Conservation (phyloP, 805 yeast genomes). For the Limtongia smithiae region DNA sequence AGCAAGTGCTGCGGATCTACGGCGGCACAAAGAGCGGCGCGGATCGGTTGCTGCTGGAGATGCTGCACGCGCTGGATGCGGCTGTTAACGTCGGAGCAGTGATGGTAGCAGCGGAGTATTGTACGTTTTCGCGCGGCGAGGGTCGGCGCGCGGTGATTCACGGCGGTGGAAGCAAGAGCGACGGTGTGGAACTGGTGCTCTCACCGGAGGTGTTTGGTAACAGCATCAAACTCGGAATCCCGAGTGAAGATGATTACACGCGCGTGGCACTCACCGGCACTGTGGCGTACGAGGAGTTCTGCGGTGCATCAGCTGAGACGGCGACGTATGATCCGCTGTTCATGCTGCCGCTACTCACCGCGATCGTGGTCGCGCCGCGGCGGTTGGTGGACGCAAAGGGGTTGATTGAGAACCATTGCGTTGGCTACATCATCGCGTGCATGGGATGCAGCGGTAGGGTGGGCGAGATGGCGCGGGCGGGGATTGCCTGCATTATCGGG, state of each 20-base stretch:
- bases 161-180: too few relatives aligned
- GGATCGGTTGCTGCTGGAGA: constrained; percentile 58
- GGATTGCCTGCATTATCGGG: not conserved
- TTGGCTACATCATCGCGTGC: constrained; percentile 47
- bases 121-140: constrained; percentile 4
- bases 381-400: constrained; percentile 49
- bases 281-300: not conserved
- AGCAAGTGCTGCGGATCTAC: constrained; percentile 51
- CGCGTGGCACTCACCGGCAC: not conserved
- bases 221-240: constrained; percentile 6
- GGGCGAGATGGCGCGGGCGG: constrained; percentile 3
- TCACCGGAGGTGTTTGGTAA: constrained; percentile 6
- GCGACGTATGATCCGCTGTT: constrained; percentile 23
- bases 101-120: constrained; percentile 2
- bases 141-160: too few relatives aligned
- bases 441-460: constrained; percentile 30
- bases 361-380: constrained; percentile 11
- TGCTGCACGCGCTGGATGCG: constrained; percentile 59
- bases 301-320: constrained; percentile 2
- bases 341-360: constrained; percentile 9
- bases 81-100: constrained; percentile 31
- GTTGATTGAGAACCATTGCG: constrained; percentile 54
- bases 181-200: not conserved
- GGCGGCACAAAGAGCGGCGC: constrained; percentile 59
- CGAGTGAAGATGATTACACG: not conserved